phyloP scores from a whole-genome alignment of 768 basidiomycete genomes.

The Agaricus sinodeliciosus region DNA sequence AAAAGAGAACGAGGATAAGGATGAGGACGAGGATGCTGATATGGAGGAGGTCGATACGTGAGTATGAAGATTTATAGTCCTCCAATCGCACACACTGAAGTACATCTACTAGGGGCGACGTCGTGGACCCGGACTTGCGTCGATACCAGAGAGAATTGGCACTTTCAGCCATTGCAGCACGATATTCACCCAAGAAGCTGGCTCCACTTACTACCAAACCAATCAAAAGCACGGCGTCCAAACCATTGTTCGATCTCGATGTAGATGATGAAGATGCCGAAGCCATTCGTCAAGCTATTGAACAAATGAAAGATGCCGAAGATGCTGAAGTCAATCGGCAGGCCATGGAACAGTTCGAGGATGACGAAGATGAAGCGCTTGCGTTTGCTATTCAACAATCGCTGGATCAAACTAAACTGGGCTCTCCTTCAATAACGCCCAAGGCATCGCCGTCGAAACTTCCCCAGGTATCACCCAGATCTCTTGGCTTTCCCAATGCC shows the following conservation, averaged over 20 bases:
- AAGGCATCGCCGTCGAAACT: neutral
- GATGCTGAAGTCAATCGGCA: slow-evolving; percentile 25
- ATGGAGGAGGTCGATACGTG: slow-evolving; percentile 84
- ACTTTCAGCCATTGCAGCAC: slow-evolving; percentile 48
- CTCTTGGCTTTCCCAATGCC: slow-evolving; percentile 8
- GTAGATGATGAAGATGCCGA: slow-evolving; percentile 40
- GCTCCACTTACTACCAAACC: slow-evolving; percentile 20
- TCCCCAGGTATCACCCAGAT: neutral
- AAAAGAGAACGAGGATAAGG: slow-evolving; percentile 46
- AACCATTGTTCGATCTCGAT: slow-evolving; percentile 48
- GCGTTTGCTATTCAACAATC: slow-evolving; percentile 60
- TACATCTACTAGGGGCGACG: slow-evolving; percentile 10
- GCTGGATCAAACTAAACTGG: slow-evolving; percentile 29
- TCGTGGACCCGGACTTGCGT: slow-evolving; percentile 55
- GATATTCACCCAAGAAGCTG: slow-evolving; percentile 35
- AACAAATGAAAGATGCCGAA: slow-evolving; percentile 36
- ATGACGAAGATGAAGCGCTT: slow-evolving; percentile 51
- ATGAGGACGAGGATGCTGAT: slow-evolving; percentile 54
- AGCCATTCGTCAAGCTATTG: slow-evolving; percentile 10
- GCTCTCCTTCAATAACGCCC: neutral
- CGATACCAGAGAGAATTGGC: slow-evolving; percentile 58
- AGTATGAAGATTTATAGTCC: slow-evolving; percentile 18
- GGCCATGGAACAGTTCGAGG: slow-evolving; percentile 24
- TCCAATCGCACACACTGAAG: neutral
- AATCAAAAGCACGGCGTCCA: slow-evolving; percentile 27